These are phyloP conservation scores for Prinsepia uniflora DNA, from an alignment of 306 rosid genomes.

Conservation along the genomic window DNA sequence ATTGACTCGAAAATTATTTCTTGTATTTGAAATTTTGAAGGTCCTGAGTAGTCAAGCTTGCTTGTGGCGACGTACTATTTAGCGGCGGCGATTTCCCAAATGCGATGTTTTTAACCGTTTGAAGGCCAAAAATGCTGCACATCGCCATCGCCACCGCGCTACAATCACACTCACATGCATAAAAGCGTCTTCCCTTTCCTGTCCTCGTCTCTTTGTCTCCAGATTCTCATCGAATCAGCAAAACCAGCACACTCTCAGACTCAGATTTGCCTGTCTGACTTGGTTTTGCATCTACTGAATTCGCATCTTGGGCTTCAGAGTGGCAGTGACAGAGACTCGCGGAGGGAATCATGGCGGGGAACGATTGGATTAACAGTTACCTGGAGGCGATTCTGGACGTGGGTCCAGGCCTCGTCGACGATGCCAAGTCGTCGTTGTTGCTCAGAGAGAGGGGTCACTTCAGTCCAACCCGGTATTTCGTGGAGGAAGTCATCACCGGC, in stretches of 20 bases:
- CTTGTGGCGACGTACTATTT: not conserved
- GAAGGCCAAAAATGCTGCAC: not conserved
- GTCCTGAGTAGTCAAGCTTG: not conserved
- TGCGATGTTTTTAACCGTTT: not conserved
- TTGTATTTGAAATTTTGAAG: not conserved
- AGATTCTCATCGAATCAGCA: not conserved
- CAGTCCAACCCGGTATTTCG: conserved; percentile 95
- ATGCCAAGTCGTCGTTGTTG: conserved; percentile 74
- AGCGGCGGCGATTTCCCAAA: not conserved
- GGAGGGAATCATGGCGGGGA: conserved; percentile 61
- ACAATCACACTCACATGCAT: conserved; percentile 10
- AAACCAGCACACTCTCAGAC: not conserved
- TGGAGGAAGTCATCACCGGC: conserved; percentile 87
- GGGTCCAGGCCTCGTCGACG: conserved; percentile 80
- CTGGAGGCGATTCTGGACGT: conserved; percentile 93
- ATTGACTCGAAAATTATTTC: not conserved
- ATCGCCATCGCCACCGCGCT: not conserved
- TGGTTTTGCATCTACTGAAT: not conserved
- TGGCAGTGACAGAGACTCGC: not conserved
- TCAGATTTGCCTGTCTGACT: not conserved
- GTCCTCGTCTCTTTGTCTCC: not conserved
- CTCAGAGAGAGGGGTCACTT: conserved; percentile 91
- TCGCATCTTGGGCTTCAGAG: not conserved
- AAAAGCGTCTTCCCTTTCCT: not conserved
- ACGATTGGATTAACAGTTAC: conserved; percentile 95